Evolutionary conservation across 192 early-diverging fungal genomes (phyloP).

Genomic region (Endogone sp.): DNA sequence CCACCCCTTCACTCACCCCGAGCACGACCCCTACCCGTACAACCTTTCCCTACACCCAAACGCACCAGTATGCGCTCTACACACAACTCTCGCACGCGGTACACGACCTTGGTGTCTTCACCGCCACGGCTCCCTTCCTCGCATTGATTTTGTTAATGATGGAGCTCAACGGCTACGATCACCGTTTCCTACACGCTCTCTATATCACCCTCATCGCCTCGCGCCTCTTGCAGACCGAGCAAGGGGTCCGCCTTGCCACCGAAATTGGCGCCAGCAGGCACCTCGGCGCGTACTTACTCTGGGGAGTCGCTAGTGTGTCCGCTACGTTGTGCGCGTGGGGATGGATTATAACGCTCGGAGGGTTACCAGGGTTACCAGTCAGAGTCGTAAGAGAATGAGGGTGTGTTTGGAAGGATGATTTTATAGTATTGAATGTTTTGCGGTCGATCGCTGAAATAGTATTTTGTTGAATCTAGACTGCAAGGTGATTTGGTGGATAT

Average conservation of each 20-base stretch:
- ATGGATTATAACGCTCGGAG: background rate
- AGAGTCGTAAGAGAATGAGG: conserved; percentile 3
- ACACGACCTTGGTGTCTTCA: conserved; percentile 20
- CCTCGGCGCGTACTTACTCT: background rate
- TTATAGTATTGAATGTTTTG: too few relatives aligned
- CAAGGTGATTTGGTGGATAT: too few relatives aligned
- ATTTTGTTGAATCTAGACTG: too few relatives aligned
- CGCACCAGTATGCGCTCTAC: conserved; percentile 8
- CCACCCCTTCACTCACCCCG: background rate
- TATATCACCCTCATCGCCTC: conserved; percentile 24
- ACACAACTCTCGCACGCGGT: conserved; percentile 14
- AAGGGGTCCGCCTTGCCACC: background rate
- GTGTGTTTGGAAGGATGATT: too few relatives aligned
- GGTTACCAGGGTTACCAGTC: background rate
- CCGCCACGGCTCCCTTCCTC: conserved; percentile 21
- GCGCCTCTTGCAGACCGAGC: conserved; percentile 20
- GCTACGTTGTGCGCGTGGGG: background rate
- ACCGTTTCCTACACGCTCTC: conserved; percentile 27
- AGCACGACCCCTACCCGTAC: conserved; percentile 2
- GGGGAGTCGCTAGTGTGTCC: background rate
- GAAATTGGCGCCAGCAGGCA: background rate
- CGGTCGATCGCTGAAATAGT: too few relatives aligned
- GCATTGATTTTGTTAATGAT: conserved; percentile 21
- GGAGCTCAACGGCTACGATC: conserved; percentile 28
- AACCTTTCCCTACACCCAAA: conserved; percentile 9